phyloP scores from a whole-genome alignment of 1,284 basidiomycete species.

The Ceratobasidium papillatum region DNA sequence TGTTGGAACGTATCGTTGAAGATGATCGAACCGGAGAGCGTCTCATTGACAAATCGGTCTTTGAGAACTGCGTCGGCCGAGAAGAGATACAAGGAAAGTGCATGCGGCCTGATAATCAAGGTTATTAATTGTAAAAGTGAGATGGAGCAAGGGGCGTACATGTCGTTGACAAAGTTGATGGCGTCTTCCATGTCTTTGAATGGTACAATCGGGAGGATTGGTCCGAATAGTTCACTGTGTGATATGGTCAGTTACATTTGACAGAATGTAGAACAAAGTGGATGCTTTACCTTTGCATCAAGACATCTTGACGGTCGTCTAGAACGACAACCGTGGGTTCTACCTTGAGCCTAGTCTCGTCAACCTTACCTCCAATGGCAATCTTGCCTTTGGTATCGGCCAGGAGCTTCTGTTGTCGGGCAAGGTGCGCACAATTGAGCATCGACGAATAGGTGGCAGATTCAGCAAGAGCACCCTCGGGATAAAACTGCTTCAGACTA shows the following conservation, averaged over 20 bases:
- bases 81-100: conserved; percentile 42
- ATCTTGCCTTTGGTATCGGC: conserved; percentile 42
- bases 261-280: not conserved
- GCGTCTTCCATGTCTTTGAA: conserved; percentile 43
- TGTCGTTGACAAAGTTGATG: conserved; percentile 42
- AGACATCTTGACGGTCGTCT: conserved; percentile 39
- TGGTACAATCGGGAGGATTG: conserved; percentile 42
- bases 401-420: conserved; percentile 40
- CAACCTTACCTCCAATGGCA: conserved; percentile 41
- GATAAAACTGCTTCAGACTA: conserved; percentile 31
- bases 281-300: conserved; percentile 38
- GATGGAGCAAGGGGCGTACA: not conserved
- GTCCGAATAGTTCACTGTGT: conserved; percentile 43
- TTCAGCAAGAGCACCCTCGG: conserved; percentile 31
- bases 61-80: conserved; percentile 40
- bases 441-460: conserved; percentile 36
- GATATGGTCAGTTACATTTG: not conserved
- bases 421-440: conserved; percentile 36
- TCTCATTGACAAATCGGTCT: conserved; percentile 40
- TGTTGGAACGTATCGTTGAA: conserved; percentile 45
- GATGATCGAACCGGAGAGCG: conserved; percentile 41
- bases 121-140: not conserved
- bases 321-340: conserved; percentile 41
- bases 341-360: conserved; percentile 40
- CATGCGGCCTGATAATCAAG: conserved; percentile 26